These are phyloP conservation scores for Biscogniauxia mediterranea DNA, from an alignment of 2,329 filamentous ascomycete genomes.

Conservation along the genomic window DNA sequence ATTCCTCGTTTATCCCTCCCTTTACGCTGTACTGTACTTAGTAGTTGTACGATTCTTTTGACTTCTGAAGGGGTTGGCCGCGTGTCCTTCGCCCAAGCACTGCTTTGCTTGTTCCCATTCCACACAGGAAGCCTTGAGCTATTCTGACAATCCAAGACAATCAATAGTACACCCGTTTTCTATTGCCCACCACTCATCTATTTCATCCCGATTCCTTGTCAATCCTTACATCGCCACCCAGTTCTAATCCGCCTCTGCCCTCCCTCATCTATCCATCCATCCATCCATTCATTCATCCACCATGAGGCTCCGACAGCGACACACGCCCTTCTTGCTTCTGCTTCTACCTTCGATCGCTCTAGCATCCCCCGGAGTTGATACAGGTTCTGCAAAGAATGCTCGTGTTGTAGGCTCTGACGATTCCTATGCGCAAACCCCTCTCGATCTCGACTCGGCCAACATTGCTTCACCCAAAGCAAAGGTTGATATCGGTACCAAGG, in stretches of 20 bases:
- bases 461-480: constrained; percentile 37
- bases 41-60: not conserved
- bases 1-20: not conserved
- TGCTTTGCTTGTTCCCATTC: not conserved
- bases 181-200: not conserved
- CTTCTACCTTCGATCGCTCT: constrained; percentile 29
- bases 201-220: not conserved
- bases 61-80: not conserved
- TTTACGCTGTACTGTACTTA: not conserved
- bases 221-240: not conserved
- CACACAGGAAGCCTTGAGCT: not conserved
- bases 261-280: not conserved
- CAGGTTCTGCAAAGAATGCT: constrained; percentile 18
- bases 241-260: not conserved
- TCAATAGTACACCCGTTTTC: not conserved
- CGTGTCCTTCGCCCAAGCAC: not conserved
- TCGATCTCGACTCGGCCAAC: constrained; percentile 33
- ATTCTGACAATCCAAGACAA: not conserved
- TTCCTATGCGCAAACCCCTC: constrained; percentile 15
- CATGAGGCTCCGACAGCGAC: constrained; percentile 30
- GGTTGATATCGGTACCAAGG: constrained; percentile 55
- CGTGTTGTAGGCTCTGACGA: constrained; percentile 11
- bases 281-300: constrained; percentile 9
- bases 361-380: constrained; percentile 20
- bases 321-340: constrained; percentile 28